A percentile compares a stretch with the other conserved stretches of the same genome.
phyloP scores from a whole-genome alignment of 169 alveolate genomes.

The Plasmodium ovale region DNA sequence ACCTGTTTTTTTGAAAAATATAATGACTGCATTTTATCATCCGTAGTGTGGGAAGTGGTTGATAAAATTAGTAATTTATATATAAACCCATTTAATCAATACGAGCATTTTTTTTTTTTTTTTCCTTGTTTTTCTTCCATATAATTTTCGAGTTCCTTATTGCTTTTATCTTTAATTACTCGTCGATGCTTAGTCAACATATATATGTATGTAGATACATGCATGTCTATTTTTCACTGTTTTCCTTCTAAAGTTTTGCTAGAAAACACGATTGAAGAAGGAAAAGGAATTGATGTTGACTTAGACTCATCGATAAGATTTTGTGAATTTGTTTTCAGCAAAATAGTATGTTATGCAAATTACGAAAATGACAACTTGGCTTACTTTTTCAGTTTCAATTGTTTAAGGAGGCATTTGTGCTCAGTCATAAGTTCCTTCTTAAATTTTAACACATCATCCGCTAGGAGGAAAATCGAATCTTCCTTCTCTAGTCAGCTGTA shows the following conservation, averaged over 20 bases:
- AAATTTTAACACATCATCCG: slow-evolving; percentile 48
- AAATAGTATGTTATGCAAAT: slow-evolving; percentile 58
- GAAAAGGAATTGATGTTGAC: slow-evolving; percentile 53
- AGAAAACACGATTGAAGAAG: slow-evolving; percentile 73
- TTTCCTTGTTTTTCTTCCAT: no score
- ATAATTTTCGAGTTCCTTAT: no score
- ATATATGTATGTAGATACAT: not conserved
- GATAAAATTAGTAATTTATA: slow-evolving; percentile 71
- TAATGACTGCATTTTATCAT: slow-evolving; percentile 52
- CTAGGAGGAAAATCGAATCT: slow-evolving; percentile 45
- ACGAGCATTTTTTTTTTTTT: not conserved
- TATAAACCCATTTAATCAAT: not conserved
- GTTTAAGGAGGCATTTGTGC: slow-evolving; percentile 67
- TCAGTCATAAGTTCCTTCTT: slow-evolving; percentile 66
- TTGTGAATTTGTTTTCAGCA: slow-evolving; percentile 71
- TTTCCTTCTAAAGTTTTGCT: slow-evolving; percentile 31
- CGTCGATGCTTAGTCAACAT: not conserved
- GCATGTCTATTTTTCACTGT: not conserved
- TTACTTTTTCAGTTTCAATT: slow-evolving; percentile 51
- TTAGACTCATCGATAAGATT: slow-evolving; percentile 55
- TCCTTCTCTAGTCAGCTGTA: slow-evolving; percentile 67
- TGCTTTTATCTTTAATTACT: not conserved
- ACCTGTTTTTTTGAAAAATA: slow-evolving; percentile 57
- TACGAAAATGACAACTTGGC: slow-evolving; percentile 36
- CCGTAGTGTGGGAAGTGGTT: slow-evolving; percentile 75